Conservation (phyloP, 2,329 filamentous ascomycete genomes). For the Cercospora sp. region DNA sequence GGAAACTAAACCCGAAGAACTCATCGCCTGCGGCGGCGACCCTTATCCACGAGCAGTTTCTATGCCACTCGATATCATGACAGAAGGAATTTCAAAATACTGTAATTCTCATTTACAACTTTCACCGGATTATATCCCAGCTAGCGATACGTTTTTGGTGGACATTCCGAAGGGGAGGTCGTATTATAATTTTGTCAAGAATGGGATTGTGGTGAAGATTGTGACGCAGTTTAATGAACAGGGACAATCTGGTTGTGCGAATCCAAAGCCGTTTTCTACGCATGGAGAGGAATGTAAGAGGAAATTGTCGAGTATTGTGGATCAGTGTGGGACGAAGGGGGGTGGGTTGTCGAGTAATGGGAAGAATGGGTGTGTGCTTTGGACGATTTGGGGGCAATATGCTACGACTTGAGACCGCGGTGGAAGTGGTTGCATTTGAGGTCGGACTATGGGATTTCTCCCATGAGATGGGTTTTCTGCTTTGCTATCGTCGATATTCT, state of each 20-base stretch:
- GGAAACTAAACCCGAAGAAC: conserved; percentile 12
- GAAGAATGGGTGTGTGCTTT: conserved; percentile 21
- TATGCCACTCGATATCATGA: conserved; percentile 6
- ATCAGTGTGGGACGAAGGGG: conserved; percentile 18
- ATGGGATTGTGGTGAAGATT: neutral
- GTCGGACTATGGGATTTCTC: too few relatives aligned
- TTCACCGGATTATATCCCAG: conserved; percentile 5
- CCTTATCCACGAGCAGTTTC: conserved; percentile 11
- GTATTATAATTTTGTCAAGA: conserved; percentile 15
- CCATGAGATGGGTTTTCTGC: too few relatives aligned
- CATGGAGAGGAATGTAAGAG: conserved; percentile 18
- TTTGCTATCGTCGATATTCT: neutral
- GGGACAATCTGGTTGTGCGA: conserved; percentile 13
- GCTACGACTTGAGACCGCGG: neutral
- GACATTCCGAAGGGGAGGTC: conserved; percentile 12
- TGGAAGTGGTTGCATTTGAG: too few relatives aligned
- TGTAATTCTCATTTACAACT: conserved; percentile 12
- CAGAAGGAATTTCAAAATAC: conserved; percentile 16
- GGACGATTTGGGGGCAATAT: conserved; percentile 12
- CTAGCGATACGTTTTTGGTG: conserved; percentile 10
- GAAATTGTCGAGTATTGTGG: conserved; percentile 12
- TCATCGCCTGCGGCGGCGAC: conserved; percentile 20
- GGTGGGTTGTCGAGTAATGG: conserved; percentile 20
- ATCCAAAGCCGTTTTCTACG: conserved; percentile 13
- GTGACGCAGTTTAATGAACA: conserved; percentile 20